These are phyloP conservation scores for Cubamyces sp. DNA, from an alignment of 768 basidiomycete genomes.

Conservation along the genomic window DNA sequence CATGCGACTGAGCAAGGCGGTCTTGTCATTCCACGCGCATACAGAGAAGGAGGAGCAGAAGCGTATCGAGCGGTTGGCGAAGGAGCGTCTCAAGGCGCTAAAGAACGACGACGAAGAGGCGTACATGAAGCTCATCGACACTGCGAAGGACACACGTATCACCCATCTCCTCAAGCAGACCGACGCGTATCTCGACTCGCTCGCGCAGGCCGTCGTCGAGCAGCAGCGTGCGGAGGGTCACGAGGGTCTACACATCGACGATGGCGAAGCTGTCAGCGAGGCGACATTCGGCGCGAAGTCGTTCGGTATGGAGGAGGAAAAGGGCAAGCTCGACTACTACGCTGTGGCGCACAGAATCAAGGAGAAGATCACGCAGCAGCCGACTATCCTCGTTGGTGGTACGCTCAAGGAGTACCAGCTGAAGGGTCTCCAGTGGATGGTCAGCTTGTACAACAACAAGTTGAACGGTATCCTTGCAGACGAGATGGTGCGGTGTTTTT, in stretches of 20 bases:
- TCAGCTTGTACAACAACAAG: slow-evolving; percentile 94
- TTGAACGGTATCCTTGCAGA: slow-evolving; percentile 95
- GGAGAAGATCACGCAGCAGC: slow-evolving; percentile 81
- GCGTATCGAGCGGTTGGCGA: slow-evolving; percentile 91
- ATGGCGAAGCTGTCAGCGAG: slow-evolving; percentile 80
- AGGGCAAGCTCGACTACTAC: slow-evolving; percentile 91
- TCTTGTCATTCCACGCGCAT: slow-evolving; percentile 81
- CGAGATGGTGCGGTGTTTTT: slow-evolving; percentile 68
- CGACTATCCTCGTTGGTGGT: slow-evolving; percentile 77
- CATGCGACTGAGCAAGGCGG: slow-evolving; percentile 68
- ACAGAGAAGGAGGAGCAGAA: slow-evolving; percentile 99
- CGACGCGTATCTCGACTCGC: slow-evolving; percentile 91
- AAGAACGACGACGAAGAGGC: slow-evolving; percentile 99
- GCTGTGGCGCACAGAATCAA: slow-evolving; percentile 91
- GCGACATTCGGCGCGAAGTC: slow-evolving; percentile 89
- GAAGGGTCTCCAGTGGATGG: slow-evolving; percentile 98
- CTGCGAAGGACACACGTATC: slow-evolving; percentile 98
- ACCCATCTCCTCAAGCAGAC: slow-evolving; percentile 95
- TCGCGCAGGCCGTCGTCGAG: slow-evolving; percentile 90
- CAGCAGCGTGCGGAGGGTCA: slow-evolving; percentile 78
- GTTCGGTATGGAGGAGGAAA: slow-evolving; percentile 64
- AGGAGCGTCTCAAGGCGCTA: slow-evolving; percentile 97
- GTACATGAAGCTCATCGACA: slow-evolving; percentile 99
- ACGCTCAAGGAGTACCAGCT: slow-evolving; percentile 94
- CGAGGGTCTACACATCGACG: slow-evolving; percentile 46